phyloP scores from a whole-genome alignment of 2,329 filamentous ascomycete species.

The Xylaria sp. region DNA sequence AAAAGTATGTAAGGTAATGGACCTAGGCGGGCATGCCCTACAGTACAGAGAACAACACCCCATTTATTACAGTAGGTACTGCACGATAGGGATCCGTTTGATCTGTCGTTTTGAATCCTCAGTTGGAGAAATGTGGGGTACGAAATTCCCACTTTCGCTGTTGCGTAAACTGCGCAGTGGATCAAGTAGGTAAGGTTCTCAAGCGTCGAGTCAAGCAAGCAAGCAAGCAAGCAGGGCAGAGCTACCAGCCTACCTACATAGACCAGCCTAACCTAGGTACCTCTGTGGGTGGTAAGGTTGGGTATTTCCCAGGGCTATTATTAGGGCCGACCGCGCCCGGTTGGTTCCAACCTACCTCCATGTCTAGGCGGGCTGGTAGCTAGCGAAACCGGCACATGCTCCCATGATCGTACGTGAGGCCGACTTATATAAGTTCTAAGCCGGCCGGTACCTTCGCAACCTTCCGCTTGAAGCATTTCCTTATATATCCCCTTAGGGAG shows the following conservation, averaged over 20 bases:
- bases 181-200: background rate
- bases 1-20: too few relatives aligned
- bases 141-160: background rate
- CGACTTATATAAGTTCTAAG: constrained; percentile 7
- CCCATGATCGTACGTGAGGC: constrained; percentile 11
- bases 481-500: too few relatives aligned
- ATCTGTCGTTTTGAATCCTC: background rate
- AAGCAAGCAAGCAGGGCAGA: background rate
- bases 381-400: constrained; percentile 23
- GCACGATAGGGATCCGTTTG: background rate
- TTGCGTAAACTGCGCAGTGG: too few relatives aligned
- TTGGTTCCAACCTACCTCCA: background rate
- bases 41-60: background rate
- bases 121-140: constrained; percentile 22
- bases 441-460: background rate
- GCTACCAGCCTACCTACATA: too few relatives aligned
- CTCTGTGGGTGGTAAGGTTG: too few relatives aligned
- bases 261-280: too few relatives aligned
- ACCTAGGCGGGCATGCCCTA: background rate
- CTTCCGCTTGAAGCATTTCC: too few relatives aligned
- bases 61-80: too few relatives aligned
- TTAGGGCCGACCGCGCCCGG: too few relatives aligned
- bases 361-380: background rate
- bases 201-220: background rate
- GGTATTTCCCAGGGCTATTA: too few relatives aligned